These are phyloP conservation scores for Kwoniella dejecticola DNA, from an alignment of 768 basidiomycete species.

Conservation along the genomic window DNA sequence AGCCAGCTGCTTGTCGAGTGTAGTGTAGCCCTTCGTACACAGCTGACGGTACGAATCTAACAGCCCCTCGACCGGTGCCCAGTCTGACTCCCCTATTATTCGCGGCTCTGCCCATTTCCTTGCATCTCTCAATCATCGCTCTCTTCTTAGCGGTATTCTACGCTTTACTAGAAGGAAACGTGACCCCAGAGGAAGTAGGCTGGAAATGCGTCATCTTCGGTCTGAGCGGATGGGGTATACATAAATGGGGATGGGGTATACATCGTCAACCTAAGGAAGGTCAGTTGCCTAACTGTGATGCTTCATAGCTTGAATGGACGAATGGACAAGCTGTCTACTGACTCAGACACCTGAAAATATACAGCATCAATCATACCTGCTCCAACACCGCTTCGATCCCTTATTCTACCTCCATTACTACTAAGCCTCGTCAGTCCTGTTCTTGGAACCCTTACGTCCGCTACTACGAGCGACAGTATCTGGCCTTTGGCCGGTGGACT, in stretches of 20 bases:
- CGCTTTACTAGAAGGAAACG: slow-evolving; percentile 22
- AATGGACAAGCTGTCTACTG: too few species aligned
- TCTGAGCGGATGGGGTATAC: slow-evolving; percentile 19
- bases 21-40: too few species aligned
- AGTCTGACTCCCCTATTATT: slow-evolving; percentile 29
- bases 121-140: slow-evolving; percentile 78
- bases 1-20: too few species aligned
- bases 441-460: slow-evolving; percentile 84
- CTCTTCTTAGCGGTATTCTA: slow-evolving; percentile 76
- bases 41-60: background rate
- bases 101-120: slow-evolving; percentile 65
- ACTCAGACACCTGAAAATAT: too few species aligned
- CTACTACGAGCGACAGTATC: slow-evolving; percentile 94
- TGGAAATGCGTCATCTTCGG: slow-evolving; percentile 32
- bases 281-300: too few species aligned
- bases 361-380: slow-evolving; percentile 30
- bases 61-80: slow-evolving; percentile 36
- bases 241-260: slow-evolving; percentile 38
- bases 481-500: slow-evolving; percentile 90
- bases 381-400: slow-evolving; percentile 38
- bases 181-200: slow-evolving; percentile 27
- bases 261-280: slow-evolving; percentile 6
- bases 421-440: slow-evolving; percentile 90
- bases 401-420: slow-evolving; percentile 77
- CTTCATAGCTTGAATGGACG: too few species aligned